Evolutionary conservation across 441 rosid genomes (phyloP).

Genomic region (Melastoma candidum): DNA sequence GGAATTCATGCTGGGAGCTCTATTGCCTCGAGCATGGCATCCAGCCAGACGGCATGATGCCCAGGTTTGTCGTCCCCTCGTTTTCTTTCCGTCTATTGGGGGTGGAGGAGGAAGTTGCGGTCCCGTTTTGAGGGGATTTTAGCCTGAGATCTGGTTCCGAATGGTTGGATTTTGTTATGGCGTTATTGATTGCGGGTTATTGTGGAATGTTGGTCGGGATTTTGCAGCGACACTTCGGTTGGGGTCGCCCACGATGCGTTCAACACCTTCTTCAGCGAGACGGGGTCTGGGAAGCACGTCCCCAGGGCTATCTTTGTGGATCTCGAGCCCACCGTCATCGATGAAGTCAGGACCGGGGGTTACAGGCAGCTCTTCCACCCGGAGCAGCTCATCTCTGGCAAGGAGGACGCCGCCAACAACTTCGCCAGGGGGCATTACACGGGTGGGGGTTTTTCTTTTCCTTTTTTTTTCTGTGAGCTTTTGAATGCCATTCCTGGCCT

Average conservation of each 20-base stretch:
- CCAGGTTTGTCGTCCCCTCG: constrained; percentile 28
- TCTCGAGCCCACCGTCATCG: constrained; percentile 91
- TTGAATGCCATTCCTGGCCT: neutral
- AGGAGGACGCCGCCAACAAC: constrained; percentile 92
- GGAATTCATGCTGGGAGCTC: constrained; percentile 19
- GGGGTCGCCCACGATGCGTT: constrained; percentile 79
- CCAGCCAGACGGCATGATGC: constrained; percentile 73
- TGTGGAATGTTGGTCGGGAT: neutral
- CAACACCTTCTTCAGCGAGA: constrained; percentile 93
- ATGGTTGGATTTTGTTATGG: neutral
- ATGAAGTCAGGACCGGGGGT: constrained; percentile 72
- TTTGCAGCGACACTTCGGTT: constrained; percentile 50
- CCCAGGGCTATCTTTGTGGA: constrained; percentile 90
- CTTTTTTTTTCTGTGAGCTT: neutral
- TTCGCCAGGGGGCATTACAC: constrained; percentile 93
- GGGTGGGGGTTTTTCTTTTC: constrained; percentile 24
- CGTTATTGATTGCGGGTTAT: neutral
- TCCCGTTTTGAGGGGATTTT: neutral
- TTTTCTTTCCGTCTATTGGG: neutral
- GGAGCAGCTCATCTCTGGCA: constrained; percentile 90
- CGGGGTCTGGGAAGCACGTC: constrained; percentile 84
- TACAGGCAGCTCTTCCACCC: constrained; percentile 88
- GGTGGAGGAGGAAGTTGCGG: too few relatives aligned
- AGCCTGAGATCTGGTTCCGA: neutral
- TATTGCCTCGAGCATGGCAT: constrained; percentile 19